Evolutionary conservation across 805 yeast species (phyloP), one percentile per base, ranked within the genome.

Genomic region (Sungouiella thailandica): DNA sequence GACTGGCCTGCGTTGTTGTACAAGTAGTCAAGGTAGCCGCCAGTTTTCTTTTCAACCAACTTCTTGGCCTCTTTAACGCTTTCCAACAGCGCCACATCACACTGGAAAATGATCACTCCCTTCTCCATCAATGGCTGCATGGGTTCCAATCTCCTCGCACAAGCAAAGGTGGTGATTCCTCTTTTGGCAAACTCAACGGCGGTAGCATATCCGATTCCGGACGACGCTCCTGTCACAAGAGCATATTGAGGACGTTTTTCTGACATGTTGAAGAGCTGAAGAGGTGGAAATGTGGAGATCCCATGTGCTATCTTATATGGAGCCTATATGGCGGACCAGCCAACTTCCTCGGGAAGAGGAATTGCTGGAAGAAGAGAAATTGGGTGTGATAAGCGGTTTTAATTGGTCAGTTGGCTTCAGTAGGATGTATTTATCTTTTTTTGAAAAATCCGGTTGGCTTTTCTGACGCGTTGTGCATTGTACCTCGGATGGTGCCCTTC

Each of bases 1-100:
- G 86, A 70, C 45, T 74, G 80, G 12, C 89, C 89, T 1, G 94
- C 94, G 53, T 83, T 84, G 55, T 84, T 83, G 60, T 68, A 82
- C 34, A 83, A 55, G 7, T 80, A 45, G 46, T 83, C 86, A 36
- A 82, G 53, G 31, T 67, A 64, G 1, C 71, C 72, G 23, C 69
- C 74, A 7, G 70, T 63, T 25, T 70, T 63, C 2, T 47, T 43
- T 0, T 45, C 37, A n/a, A 81, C 62, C 17, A 58, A 57, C 12
- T 65, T 48, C 35, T 68, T 70, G 18, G 77, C 66, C 11, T 58
- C 43, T 5, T 44, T 15, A 26, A 80, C 74, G 19, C 76, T 72
- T 23, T 70, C 73, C 2, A 52, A 32, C 4, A 73, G 62, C 0
- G 81, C 55, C 17, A 83, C 84, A 47, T 83, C 94, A 35, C 83